Evolutionary conservation across 148 eudicot species (phyloP).

Genomic region (Amaranthus palmeri): DNA sequence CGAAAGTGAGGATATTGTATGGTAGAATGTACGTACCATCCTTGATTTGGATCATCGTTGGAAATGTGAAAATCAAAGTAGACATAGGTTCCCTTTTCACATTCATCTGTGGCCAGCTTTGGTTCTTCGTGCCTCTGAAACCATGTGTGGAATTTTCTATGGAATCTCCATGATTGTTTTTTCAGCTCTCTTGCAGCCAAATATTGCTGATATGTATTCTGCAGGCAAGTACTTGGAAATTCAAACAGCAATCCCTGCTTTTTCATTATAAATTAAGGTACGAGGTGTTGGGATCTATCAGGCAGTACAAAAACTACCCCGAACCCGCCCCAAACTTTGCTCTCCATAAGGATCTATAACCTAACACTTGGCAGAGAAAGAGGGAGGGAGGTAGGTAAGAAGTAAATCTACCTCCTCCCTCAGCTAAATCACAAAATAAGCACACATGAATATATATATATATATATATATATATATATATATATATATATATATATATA

Average conservation of each 20-base stretch:
- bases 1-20: conserved; percentile 8
- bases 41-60: conserved; percentile 74
- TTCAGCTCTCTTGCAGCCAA: conserved; percentile 95
- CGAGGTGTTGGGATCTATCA: too few relatives aligned
- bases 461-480: not conserved
- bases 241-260: not conserved
- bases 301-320: too few relatives aligned
- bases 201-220: conserved; percentile 98
- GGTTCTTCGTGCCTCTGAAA: conserved; percentile 99
- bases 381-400: too few relatives aligned
- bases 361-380: too few relatives aligned
- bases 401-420: too few relatives aligned
- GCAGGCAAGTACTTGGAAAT: conserved; percentile 17
- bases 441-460: not conserved
- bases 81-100: conserved; percentile 90
- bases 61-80: conserved; percentile 86
- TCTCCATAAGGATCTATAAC: too few relatives aligned
- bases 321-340: too few relatives aligned
- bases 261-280: too few relatives aligned
- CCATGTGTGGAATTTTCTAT: conserved; percentile 88
- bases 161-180: conserved; percentile 98
- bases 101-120: conserved; percentile 92
- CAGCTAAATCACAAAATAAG: not conserved
- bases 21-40: conserved; percentile 55
- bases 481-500: not conserved